Evolutionary conservation across 2,329 filamentous ascomycete species (phyloP).

Genomic region (Zymoseptoria crescenta): DNA sequence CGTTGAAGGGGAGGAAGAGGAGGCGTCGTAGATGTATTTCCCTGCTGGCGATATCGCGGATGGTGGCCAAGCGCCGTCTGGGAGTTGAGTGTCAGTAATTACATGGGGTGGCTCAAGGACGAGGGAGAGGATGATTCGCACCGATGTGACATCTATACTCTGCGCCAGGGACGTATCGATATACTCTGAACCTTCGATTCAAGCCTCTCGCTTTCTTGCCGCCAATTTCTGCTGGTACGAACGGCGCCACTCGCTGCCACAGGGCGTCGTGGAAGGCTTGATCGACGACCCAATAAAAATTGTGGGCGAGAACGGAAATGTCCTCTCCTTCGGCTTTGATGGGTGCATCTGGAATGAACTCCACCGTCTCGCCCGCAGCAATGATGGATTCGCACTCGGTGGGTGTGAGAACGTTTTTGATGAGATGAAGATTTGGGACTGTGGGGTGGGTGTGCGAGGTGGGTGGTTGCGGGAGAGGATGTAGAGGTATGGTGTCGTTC

Average conservation of each 20-base stretch:
- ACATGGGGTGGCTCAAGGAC: neutral
- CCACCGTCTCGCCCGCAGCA: slow-evolving; percentile 56
- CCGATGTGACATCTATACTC: slow-evolving; percentile 63
- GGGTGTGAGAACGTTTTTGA: slow-evolving; percentile 52
- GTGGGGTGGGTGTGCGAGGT: slow-evolving; percentile 52
- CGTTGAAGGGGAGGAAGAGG: slow-evolving; percentile 35
- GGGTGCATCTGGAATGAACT: slow-evolving; percentile 61
- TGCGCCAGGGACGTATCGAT: slow-evolving; percentile 64
- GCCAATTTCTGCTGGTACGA: slow-evolving; percentile 48
- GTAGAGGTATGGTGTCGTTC: slow-evolving; percentile 49
- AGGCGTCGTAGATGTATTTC: slow-evolving; percentile 60
- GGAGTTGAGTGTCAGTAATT: neutral
- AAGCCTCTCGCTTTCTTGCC: slow-evolving; percentile 55
- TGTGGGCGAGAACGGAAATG: slow-evolving; percentile 59
- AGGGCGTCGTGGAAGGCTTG: slow-evolving; percentile 54
- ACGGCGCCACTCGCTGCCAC: slow-evolving; percentile 53
- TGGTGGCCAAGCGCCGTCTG: slow-evolving; percentile 62
- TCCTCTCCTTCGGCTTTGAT: slow-evolving; percentile 56
- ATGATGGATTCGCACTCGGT: slow-evolving; percentile 60
- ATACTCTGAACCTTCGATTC: slow-evolving; percentile 63
- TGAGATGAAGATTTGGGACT: slow-evolving; percentile 54
- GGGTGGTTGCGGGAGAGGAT: slow-evolving; percentile 37
- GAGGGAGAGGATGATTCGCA: neutral
- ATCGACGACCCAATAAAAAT: slow-evolving; percentile 67
- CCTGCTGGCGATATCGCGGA: slow-evolving; percentile 50